Base-by-base conservation (phyloP, 495 filamentous ascomycete species). In the Glarea lozoyensis region DNA sequence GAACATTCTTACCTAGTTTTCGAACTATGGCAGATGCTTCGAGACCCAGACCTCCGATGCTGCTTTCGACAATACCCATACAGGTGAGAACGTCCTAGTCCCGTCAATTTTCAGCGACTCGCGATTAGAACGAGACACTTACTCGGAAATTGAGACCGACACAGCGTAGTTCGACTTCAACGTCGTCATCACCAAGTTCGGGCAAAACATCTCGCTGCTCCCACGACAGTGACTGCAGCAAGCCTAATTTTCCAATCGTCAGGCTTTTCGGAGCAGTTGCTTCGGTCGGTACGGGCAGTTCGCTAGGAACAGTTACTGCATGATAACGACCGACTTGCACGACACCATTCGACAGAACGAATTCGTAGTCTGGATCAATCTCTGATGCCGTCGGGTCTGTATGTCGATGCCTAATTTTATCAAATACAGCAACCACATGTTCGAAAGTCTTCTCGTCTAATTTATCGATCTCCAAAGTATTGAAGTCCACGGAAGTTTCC, bases 11-110 rank as follows among this genome's bases (percentile, higher is more conserved):
- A 3, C 76, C 76, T 2, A 78, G 52, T 0, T 61, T 57, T 2
- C 60, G 64, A 5, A 81, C 61, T 7, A 75, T 40, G 27, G 76
- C 78, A 11, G 43, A 12, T 2, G 22, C 21, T 46, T 46, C 43
- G 15, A 46, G n/a, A 10, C 34, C 43, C 22, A 39, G 22, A 7
- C 4, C 9, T 4, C 9, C 4, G 10, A 4, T 19, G 4, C 15
- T 4, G 6, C 6, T 6, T 7, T 22, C 36, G 6, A 43, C 22
- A 18, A 34, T 4, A 4, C 29, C 29, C 40, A 18, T 32, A 16
- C 13, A 65, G 3, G 67, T 66, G 21, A 75, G 57, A 12, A 70
- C 55, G 38, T 80, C 70, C 37, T 65, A 56, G 50, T 37, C 63
- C 19, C 68, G 41, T 5, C 9, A 36, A 12, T 32, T 20, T 10